A percentile compares a stretch with the other conserved stretches of the same genome.
These are phyloP conservation scores for Penicillium turbatum DNA, from an alignment of 495 filamentous ascomycete genomes.

Conservation along the genomic window DNA sequence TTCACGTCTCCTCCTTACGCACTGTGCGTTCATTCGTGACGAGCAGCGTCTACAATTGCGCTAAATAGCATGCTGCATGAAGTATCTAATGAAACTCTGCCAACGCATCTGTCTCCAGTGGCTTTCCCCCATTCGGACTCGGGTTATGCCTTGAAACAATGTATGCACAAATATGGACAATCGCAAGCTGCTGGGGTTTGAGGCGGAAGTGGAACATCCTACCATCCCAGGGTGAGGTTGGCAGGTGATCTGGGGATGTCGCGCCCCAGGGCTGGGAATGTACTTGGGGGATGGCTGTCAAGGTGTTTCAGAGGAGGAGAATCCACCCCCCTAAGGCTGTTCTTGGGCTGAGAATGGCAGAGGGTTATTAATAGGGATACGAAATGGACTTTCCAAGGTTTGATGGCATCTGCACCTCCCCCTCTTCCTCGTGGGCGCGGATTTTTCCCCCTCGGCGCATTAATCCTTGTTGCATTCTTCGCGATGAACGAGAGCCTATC, in stretches of 20 bases:
- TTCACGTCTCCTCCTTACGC: slow-evolving; percentile 1
- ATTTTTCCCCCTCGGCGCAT: not conserved
- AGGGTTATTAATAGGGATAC: slow-evolving; percentile 7
- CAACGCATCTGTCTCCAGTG: slow-evolving; percentile 3
- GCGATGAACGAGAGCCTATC: not conserved
- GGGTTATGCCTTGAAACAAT: not conserved
- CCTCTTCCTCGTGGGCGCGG: slow-evolving; percentile 5
- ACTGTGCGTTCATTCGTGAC: slow-evolving; percentile 7
- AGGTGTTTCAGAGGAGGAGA: not conserved
- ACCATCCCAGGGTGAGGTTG: not conserved
- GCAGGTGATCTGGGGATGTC: not conserved
- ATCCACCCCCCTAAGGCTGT: not conserved
- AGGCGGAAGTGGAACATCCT: not conserved
- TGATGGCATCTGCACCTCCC: not conserved
- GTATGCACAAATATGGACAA: not conserved
- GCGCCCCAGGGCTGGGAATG: slow-evolving; percentile 1
- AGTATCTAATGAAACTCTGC: slow-evolving; percentile 1
- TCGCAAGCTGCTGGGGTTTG: not conserved
- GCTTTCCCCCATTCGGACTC: not conserved
- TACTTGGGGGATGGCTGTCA: not conserved
- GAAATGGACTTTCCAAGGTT: not conserved
- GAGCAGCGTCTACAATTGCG: not conserved
- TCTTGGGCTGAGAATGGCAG: not conserved
- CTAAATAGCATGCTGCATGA: slow-evolving; percentile 2
- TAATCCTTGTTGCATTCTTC: slow-evolving; percentile 2